A percentile compares a stretch with the other conserved stretches of the same genome.
phyloP scores from a whole-genome alignment of 176 grass and related monocot genomes.

The Juncus inflexus region DNA sequence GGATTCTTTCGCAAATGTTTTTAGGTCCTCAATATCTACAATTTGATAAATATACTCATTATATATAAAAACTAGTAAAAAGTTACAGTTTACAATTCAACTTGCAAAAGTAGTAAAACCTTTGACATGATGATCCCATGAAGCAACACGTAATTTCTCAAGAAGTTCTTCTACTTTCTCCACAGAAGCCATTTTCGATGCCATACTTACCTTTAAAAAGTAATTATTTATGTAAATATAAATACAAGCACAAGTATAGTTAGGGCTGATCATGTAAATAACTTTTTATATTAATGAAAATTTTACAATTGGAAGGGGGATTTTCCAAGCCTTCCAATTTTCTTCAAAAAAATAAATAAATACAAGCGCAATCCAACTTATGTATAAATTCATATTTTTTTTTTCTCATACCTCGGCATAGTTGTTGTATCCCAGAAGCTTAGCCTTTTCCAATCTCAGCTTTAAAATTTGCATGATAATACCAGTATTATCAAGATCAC shows the following conservation, averaged over 20 bases:
- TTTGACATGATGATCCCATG: constrained; percentile 89
- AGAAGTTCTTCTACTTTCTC: constrained; percentile 84
- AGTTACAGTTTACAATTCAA: constrained; percentile 2
- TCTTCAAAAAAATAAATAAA: background rate
- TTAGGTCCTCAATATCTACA: constrained; percentile 87
- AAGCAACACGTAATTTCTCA: constrained; percentile 87
- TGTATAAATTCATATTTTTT: background rate
- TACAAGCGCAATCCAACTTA: background rate
- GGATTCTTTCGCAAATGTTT: constrained; percentile 52
- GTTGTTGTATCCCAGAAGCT: constrained; percentile 91
- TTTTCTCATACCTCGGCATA: constrained; percentile 63
- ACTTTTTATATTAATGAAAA: too few relatives aligned
- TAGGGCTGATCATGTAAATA: background rate
- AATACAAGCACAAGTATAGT: too few relatives aligned
- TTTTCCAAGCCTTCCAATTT: too few relatives aligned
- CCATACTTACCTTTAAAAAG: constrained; percentile 66
- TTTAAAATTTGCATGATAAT: constrained; percentile 75
- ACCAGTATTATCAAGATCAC: constrained; percentile 84
- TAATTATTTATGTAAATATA: background rate
- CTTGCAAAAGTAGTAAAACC: constrained; percentile 32
- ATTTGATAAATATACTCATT: background rate
- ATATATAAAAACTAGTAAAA: background rate
- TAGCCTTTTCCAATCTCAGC: constrained; percentile 82
- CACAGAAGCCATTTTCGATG: constrained; percentile 89
- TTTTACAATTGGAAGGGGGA: too few relatives aligned